phyloP scores from a whole-genome alignment of 345 rosid species.

The Hevea brasiliensis region DNA sequence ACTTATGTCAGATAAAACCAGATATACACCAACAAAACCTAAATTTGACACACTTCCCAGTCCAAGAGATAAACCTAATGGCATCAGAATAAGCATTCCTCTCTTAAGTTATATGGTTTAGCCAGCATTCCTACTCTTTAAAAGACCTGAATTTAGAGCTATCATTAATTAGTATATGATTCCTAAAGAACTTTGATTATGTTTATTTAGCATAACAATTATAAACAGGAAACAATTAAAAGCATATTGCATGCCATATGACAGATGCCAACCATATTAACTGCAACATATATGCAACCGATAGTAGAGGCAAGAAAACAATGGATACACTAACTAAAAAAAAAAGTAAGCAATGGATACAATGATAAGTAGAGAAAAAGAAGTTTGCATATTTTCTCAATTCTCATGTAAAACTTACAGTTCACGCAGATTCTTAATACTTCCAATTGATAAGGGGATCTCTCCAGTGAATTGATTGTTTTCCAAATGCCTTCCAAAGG shows the following conservation, averaged over 20 bases:
- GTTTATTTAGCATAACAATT: too few species aligned
- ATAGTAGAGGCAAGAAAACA: neutral
- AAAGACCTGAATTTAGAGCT: neutral
- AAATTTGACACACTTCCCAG: neutral
- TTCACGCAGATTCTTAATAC: slow-evolving; percentile 51
- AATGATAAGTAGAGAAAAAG: neutral
- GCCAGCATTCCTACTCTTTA: neutral
- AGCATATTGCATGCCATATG: too few species aligned
- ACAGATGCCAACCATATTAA: neutral
- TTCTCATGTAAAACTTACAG: slow-evolving; percentile 53
- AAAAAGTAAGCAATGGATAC: neutral
- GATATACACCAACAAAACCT: neutral
- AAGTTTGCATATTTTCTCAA: slow-evolving; percentile 16
- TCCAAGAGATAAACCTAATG: neutral
- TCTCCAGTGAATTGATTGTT: slow-evolving; percentile 62
- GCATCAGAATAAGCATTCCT: neutral
- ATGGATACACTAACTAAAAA: too few species aligned
- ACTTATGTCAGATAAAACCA: neutral
- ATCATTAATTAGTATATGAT: too few species aligned
- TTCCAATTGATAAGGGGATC: slow-evolving; percentile 64
- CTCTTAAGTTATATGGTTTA: neutral
- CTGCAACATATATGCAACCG: neutral
- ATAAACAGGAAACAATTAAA: slow-evolving; percentile 6
- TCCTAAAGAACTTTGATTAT: too few species aligned
- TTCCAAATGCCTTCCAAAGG: slow-evolving; percentile 67